Evolutionary conservation across 352 stramenopile species (phyloP), one percentile per base, ranked within the genome.

Genomic region (Phytophthora uliginosa): DNA sequence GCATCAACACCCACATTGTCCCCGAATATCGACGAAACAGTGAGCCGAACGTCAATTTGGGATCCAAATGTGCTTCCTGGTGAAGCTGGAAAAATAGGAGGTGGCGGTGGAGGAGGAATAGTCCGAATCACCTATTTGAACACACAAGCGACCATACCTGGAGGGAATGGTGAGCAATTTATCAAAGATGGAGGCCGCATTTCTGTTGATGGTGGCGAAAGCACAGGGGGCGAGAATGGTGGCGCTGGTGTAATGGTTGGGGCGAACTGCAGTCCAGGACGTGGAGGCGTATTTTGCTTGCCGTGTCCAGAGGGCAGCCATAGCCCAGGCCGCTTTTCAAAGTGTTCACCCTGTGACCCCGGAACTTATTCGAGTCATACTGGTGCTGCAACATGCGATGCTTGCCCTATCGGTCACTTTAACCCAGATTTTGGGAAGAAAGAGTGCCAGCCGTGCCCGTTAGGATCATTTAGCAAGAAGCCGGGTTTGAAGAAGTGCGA

Each of bases 401-500:
- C 77, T 50, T 96, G 90, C 53, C 34, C 73, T 10, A 38, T 78
- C 56, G 89, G 89, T 7, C 77, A 80, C 24, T 95, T 93, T 58
- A 94, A 90, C 47, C 50, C 70, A 3, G 83, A 94, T 57, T 95
- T 94, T 70, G 88, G 89, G 6, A 80, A 92, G 60, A 87, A 79
- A 36, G 70, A 71, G 36, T 96, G 90, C 20, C 69, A 79, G 7
- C n/a, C 66, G n/a, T 96, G 90, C 54, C 85, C 79, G 5, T 42
- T 82, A 26, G 90, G 90, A 1, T 79, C 85, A 4, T 95, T 90
- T 62, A 63, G 85, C 18, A 57, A 73, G 31, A 71, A 71, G 22
- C 60, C 63, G 13, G 85, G 88, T 1, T 59, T 87, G 1, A 92
- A 86, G 45, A 78, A 74, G 34, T 96, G 90, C 64, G 63, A 78